phyloP scores from a whole-genome alignment of 2,329 filamentous ascomycete species.

The Hypomyces perniciosus region DNA sequence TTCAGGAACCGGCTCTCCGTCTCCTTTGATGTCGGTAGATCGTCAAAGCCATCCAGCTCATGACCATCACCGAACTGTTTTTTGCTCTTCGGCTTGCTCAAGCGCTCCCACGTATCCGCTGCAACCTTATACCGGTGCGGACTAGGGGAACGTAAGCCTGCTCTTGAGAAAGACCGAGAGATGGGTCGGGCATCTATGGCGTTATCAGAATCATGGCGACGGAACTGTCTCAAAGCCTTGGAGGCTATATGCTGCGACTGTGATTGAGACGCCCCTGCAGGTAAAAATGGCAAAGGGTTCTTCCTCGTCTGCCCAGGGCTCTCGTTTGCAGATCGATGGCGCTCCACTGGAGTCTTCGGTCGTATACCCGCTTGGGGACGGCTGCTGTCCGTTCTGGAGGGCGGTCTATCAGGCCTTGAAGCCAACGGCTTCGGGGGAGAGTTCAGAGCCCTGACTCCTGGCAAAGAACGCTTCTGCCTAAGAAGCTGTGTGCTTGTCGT shows the following conservation, averaged over 20 bases:
- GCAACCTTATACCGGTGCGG: conserved; percentile 42
- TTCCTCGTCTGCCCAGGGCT: conserved; percentile 50
- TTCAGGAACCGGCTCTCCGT: conserved; percentile 79
- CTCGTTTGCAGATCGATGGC: conserved; percentile 42
- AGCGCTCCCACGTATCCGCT: conserved; percentile 55
- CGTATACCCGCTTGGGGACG: conserved; percentile 49
- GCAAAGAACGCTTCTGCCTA: conserved; percentile 59
- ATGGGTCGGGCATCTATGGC: conserved; percentile 51
- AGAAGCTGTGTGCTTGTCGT: conserved; percentile 61
- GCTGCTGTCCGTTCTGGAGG: conserved; percentile 49
- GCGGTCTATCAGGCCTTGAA: conserved; percentile 50
- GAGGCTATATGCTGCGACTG: conserved; percentile 74
- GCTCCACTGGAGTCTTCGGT: conserved; percentile 68
- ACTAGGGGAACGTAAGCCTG: conserved; percentile 54
- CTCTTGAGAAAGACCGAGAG: conserved; percentile 53
- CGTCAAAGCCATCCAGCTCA: conserved; percentile 90
- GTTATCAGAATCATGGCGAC: conserved; percentile 77
- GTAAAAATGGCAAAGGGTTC: conserved; percentile 67
- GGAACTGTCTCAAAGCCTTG: conserved; percentile 64
- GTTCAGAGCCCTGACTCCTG: conserved; percentile 48
- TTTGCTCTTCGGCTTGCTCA: conserved; percentile 60
- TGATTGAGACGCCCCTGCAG: conserved; percentile 64
- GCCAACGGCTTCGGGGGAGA: conserved; percentile 44
- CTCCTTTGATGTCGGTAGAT: conserved; percentile 80
- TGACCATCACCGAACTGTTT: conserved; percentile 78